Evolutionary conservation across 1,139 yeast species (phyloP).

Genomic region (Meyerozyma smithsonii): DNA sequence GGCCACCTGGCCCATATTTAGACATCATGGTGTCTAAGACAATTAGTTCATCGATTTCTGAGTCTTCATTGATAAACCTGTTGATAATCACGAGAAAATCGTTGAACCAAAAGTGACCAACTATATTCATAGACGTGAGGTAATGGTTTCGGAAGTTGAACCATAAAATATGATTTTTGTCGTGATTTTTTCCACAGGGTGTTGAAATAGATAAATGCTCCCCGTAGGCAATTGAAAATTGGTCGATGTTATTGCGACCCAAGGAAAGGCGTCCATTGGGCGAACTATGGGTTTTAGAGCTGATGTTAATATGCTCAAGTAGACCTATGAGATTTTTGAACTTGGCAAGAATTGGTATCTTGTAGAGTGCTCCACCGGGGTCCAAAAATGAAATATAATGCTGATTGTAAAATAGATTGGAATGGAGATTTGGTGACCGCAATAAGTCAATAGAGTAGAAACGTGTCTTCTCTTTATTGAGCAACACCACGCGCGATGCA

Average conservation of each 20-base stretch:
- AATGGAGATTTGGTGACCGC: conserved; percentile 9
- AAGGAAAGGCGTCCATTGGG: conserved; percentile 19
- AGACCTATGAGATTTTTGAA: conserved; percentile 24
- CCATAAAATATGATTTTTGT: conserved; percentile 37
- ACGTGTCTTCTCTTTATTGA: conserved; percentile 16
- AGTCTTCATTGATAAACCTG: conserved; percentile 19
- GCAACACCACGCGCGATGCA: conserved; percentile 20
- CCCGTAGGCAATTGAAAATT: conserved; percentile 29
- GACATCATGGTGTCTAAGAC: conserved; percentile 31
- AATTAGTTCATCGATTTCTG: conserved; percentile 32
- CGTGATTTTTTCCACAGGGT: conserved; percentile 23
- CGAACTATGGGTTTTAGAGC: conserved; percentile 12
- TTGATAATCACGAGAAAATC: conserved; percentile 34
- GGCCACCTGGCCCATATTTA: conserved; percentile 34
- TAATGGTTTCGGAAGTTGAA: conserved; percentile 33
- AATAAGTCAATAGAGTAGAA: conserved; percentile 22
- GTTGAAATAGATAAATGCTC: conserved; percentile 33
- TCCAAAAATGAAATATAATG: conserved; percentile 26
- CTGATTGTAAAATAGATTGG: conserved; percentile 19
- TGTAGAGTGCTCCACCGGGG: conserved; percentile 16
- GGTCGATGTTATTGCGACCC: conserved; percentile 22
- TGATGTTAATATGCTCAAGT: conserved; percentile 19
- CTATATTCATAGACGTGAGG: conserved; percentile 30
- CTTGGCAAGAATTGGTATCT: conserved; percentile 29
- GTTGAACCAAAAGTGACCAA: conserved; percentile 32